Percentiles rank a stretch among this genome's conserved stretches.
Evolutionary conservation across 805 yeast species (phyloP).

Genomic region (Saturnispora dispora): DNA sequence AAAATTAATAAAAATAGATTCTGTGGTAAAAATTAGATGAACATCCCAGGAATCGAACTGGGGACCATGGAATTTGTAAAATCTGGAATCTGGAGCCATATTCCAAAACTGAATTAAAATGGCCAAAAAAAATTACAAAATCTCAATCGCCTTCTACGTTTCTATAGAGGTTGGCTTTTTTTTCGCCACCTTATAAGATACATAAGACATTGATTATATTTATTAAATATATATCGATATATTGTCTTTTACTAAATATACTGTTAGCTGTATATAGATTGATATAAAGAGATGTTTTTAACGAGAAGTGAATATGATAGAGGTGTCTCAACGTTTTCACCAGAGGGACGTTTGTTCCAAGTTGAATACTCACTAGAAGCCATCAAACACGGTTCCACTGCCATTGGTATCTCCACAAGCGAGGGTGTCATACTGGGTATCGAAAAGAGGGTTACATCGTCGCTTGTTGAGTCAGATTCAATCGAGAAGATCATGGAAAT

Average conservation of each 20-base stretch:
- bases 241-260: no score
- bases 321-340: slow-evolving; percentile 97
- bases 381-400: slow-evolving; percentile 93
- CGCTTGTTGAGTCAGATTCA: slow-evolving; percentile 81
- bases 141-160: not conserved
- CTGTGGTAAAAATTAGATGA: no score
- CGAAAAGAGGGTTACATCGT: slow-evolving; percentile 92
- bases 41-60: not conserved
- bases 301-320: slow-evolving; percentile 99
- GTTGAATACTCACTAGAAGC: slow-evolving; percentile 98
- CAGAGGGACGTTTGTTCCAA: slow-evolving; percentile 96
- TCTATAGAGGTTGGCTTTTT: no score
- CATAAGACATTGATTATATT: not conserved
- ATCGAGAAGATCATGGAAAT: slow-evolving; percentile 95
- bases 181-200: not conserved
- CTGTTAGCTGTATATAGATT: no score
- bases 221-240: not conserved
- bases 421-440: slow-evolving; percentile 96
- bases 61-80: not conserved
- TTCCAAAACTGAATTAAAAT: not conserved
- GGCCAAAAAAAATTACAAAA: not conserved
- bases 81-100: not conserved
- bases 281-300: slow-evolving; percentile 45
- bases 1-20: no score
- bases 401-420: slow-evolving; percentile 90